These are phyloP conservation scores for Podochytrium sp. DNA, from an alignment of 192 early-diverging fungal genomes.

Conservation along the genomic window DNA sequence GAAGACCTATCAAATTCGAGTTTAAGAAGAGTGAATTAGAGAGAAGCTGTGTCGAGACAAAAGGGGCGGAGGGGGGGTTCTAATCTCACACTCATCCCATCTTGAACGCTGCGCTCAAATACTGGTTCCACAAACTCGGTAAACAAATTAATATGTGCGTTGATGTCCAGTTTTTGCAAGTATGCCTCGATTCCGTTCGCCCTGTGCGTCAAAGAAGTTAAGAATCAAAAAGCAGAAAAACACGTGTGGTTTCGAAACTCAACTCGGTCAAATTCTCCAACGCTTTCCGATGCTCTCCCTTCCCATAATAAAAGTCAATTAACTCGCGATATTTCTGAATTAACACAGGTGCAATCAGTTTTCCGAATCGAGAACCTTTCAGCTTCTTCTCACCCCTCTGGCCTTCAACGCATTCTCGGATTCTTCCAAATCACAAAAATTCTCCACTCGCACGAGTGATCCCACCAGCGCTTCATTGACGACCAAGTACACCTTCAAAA, in stretches of 20 bases:
- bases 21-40: not conserved
- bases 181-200: constrained; percentile 57
- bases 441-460: constrained; percentile 84
- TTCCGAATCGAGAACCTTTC: not conserved
- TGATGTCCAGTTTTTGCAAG: constrained; percentile 76
- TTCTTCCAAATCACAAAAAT: constrained; percentile 86
- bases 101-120: constrained; percentile 63
- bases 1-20: constrained; percentile 53
- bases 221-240: not conserved
- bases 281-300: constrained; percentile 87
- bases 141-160: constrained; percentile 76
- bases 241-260: not conserved
- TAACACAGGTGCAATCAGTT: not conserved
- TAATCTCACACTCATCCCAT: constrained; percentile 69
- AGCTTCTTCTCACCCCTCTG: constrained; percentile 58
- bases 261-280: constrained; percentile 53
- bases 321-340: constrained; percentile 80
- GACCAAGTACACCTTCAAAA: constrained; percentile 88
- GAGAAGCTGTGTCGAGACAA: not conserved
- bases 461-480: constrained; percentile 87
- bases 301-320: constrained; percentile 92
- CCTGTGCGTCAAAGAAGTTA: not conserved
- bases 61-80: no score
- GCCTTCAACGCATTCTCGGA: constrained; percentile 79
- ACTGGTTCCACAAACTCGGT: constrained; percentile 84